Evolutionary conservation across 768 basidiomycete species (phyloP), one percentile per base, ranked within the genome.

Genomic region (Scleroderma citrinum): DNA sequence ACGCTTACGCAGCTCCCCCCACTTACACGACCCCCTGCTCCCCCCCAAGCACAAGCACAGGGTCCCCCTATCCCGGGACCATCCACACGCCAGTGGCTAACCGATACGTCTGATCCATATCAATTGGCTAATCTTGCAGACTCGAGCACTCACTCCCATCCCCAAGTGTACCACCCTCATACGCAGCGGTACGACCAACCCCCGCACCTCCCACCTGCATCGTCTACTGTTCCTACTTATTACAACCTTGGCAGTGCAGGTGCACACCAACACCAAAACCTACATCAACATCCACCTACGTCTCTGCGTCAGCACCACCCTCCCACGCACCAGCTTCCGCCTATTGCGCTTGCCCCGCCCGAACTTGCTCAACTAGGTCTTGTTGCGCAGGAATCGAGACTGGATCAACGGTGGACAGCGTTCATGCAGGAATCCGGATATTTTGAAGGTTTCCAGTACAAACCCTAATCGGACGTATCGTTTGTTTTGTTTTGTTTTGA

Each of bases 311-410:
- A 35, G 4, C 20, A 36, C 34, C 44, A n/a, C 23, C 20, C 2
- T 11, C 41, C 17, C 10, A 20, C 41, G 29, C 46, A 19, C n/a
- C 46, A 40, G 5, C 34, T 19, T 52, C 10, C 46, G 49, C 31
- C 26, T 42, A 35, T 50, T 11, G 61, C 57, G 37, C 64, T 66
- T 35, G 59, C 67, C 16, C 61, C 67, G 23, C 57, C 72, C 16
- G 80, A 81, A 46, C 65, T 85, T 16, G 76, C 79, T 0, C 74
- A 80, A 47, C 71, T 86, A 3, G 85, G 85, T 7, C 66, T 86
- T 21, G 80, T 80, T 5, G 68, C 81, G 10, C 69, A 77, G 20
- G 75, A 76, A 50, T 77, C 78, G 38, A 66, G 77, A 32, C 57
- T 82, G 34, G 78, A 79, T 44, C 77, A 78, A 57, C 67, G 78